Conservation (phyloP, 805 yeast genomes). For the Kluyveromyces wickerhamii region DNA sequence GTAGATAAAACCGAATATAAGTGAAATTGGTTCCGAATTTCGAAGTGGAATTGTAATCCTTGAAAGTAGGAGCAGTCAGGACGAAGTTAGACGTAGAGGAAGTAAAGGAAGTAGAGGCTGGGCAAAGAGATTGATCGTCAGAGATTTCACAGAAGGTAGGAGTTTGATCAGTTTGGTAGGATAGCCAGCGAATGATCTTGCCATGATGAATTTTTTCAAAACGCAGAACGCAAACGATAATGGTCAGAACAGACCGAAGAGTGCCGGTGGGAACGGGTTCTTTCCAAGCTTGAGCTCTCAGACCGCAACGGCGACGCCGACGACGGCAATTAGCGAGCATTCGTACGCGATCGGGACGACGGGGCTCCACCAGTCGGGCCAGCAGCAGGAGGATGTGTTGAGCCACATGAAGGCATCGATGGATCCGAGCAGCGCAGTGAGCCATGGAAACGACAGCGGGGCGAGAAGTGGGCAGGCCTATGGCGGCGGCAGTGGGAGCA, state of each 20-base stretch:
- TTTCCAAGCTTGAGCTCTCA: conserved; percentile 34
- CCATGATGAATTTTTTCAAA: conserved; percentile 26
- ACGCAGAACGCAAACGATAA: conserved; percentile 5
- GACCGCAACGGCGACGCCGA: conserved; percentile 46
- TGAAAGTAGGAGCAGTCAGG: no score
- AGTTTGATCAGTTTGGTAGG: no score
- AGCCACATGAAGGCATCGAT: conserved; percentile 5
- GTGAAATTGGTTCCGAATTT: no score
- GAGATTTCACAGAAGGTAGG: no score
- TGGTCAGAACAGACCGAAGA: conserved; percentile 4
- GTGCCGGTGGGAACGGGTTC: conserved; percentile 12
- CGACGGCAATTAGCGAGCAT: conserved; percentile 58
- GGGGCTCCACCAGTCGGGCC: conserved; percentile 23
- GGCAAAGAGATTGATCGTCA: no score
- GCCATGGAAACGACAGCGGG: neutral
- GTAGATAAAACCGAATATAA: no score
- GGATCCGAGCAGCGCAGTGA: conserved; percentile 4
- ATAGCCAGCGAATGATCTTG: neutral
- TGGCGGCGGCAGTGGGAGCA: neutral
- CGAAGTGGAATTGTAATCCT: no score
- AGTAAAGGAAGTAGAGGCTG: no score
- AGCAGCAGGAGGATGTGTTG: conserved; percentile 4
- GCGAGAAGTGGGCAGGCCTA: no score
- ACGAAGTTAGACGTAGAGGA: no score
- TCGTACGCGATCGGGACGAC: conserved; percentile 67